Evolutionary conservation across 2,329 filamentous ascomycete genomes (phyloP).

Genomic region (Cercospora berteroae): DNA sequence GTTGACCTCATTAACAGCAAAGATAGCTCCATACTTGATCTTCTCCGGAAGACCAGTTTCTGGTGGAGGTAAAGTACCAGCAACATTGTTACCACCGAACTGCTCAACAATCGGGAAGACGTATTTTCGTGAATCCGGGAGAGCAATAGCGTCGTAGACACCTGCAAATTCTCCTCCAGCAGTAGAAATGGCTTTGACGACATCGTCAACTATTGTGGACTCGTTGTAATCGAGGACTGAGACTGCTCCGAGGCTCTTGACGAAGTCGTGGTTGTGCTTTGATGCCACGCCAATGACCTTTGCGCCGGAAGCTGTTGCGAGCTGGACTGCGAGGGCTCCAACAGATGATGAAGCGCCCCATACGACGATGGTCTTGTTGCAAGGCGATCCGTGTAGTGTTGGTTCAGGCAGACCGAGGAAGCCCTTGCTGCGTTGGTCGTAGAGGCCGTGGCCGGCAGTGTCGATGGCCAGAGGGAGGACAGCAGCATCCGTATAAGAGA

Average conservation of each 20-base stretch:
- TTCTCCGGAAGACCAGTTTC: slow-evolving; percentile 29
- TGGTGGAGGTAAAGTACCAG: slow-evolving; percentile 23
- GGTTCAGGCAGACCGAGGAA: slow-evolving; percentile 43
- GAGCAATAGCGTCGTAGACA: slow-evolving; percentile 42
- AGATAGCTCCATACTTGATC: slow-evolving; percentile 33
- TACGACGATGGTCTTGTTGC: slow-evolving; percentile 41
- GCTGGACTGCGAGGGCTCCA: slow-evolving; percentile 37
- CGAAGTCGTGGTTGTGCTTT: slow-evolving; percentile 37
- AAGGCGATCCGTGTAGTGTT: slow-evolving; percentile 33
- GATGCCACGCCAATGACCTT: slow-evolving; percentile 38
- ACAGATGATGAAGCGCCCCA: slow-evolving; percentile 42
- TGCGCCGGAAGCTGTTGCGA: slow-evolving; percentile 39
- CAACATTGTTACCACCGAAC: slow-evolving; percentile 30
- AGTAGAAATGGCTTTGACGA: slow-evolving; percentile 41
- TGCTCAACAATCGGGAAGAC: slow-evolving; percentile 33
- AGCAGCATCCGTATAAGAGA: slow-evolving; percentile 41
- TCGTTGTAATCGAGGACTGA: slow-evolving; percentile 39
- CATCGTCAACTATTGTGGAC: slow-evolving; percentile 38
- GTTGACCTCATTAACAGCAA: slow-evolving; percentile 30
- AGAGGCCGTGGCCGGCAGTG: slow-evolving; percentile 47
- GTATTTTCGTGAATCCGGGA: slow-evolving; percentile 27
- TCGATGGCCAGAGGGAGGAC: slow-evolving; percentile 48
- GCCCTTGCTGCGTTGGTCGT: slow-evolving; percentile 36
- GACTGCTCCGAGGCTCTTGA: slow-evolving; percentile 33
- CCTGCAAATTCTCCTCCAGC: slow-evolving; percentile 44